Evolutionary conservation across 1,284 basidiomycete genomes (phyloP).

Genomic region (Calocybe gambosa): DNA sequence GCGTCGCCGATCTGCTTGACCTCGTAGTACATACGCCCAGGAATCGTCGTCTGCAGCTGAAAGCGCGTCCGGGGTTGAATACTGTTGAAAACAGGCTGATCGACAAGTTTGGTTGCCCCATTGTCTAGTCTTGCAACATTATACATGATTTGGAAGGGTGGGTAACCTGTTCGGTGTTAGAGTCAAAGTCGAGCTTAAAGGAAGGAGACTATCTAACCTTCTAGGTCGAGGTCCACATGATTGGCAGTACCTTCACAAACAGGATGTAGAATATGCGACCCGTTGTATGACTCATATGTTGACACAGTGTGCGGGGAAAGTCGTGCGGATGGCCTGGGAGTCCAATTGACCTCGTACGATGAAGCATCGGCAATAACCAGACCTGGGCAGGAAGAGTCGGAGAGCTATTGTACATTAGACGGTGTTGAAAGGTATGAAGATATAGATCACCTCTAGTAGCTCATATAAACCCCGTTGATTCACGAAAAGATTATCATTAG

Average conservation of each 20-base stretch:
- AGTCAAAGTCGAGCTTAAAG: background rate
- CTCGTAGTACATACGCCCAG: constrained; percentile 85
- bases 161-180: constrained; percentile 45
- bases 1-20: constrained; percentile 85
- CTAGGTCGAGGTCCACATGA: constrained; percentile 75
- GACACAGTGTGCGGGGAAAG: constrained; percentile 53
- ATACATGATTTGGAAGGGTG: constrained; percentile 85
- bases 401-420: constrained; percentile 43
- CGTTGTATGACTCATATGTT: constrained; percentile 53
- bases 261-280: constrained; percentile 62
- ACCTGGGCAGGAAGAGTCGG: constrained; percentile 83
- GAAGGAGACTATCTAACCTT: constrained; percentile 40
- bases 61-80: constrained; percentile 80
- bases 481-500: constrained; percentile 71
- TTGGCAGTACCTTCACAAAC: constrained; percentile 81
- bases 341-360: constrained; percentile 69
- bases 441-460: constrained; percentile 53
- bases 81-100: constrained; percentile 78
- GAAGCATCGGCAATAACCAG: constrained; percentile 53
- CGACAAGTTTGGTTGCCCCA: constrained; percentile 56
- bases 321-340: constrained; percentile 64
- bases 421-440: background rate
- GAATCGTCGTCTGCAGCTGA: constrained; percentile 73
- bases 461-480: constrained; percentile 72
- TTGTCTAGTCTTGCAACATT: constrained; percentile 64